phyloP scores from a whole-genome alignment of 331 rosid genomes.

The Prunus yedoensis region DNA sequence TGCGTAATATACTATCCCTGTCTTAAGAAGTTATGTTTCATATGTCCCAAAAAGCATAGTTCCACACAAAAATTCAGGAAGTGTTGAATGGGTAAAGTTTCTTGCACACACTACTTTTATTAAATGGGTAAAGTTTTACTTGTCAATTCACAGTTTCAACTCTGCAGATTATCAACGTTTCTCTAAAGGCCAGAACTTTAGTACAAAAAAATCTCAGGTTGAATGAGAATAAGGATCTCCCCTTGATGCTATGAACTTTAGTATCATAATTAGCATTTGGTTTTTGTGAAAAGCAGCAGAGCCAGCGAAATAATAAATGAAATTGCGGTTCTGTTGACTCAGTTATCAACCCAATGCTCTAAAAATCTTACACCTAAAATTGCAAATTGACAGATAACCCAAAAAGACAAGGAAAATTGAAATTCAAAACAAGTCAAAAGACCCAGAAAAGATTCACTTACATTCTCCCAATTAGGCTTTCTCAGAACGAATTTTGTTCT shows the following conservation, averaged over 20 bases:
- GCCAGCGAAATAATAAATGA: neutral
- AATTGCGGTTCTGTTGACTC: neutral
- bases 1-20: no score
- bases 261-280: neutral
- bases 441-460: constrained; percentile 19
- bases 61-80: no score
- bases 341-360: neutral
- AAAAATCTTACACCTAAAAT: neutral
- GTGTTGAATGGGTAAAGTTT: no score
- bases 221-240: neutral
- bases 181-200: neutral
- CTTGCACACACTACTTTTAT: no score
- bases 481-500: constrained; percentile 38
- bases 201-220: neutral
- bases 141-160: neutral
- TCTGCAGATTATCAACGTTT: neutral
- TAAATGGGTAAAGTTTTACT: neutral
- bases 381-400: no score
- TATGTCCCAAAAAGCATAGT: no score
- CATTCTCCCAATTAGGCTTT: constrained; percentile 51
- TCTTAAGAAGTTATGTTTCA: no score
- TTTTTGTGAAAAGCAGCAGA: neutral
- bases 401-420: neutral
- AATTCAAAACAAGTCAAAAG: neutral
- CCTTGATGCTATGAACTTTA: neutral